A percentile compares a stretch with the other conserved stretches of the same genome.
These are phyloP conservation scores for Penicillium brevicompactum DNA, from an alignment of 2,329 filamentous ascomycete species.

Conservation along the genomic window DNA sequence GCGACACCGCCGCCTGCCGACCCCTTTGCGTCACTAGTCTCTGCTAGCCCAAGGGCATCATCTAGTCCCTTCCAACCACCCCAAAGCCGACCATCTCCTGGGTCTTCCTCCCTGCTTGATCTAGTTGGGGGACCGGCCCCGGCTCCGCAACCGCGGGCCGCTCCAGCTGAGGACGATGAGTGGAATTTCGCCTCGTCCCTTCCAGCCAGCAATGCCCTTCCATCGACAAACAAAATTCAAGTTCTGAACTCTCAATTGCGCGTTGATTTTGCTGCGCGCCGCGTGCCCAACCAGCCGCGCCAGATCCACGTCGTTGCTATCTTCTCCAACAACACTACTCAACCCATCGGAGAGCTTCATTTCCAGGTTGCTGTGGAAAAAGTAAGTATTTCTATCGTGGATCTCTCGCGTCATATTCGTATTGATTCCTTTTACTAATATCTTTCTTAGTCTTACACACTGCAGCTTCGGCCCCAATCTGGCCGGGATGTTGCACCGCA, in stretches of 20 bases:
- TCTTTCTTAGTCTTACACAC: conserved; percentile 44
- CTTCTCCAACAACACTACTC: conserved; percentile 79
- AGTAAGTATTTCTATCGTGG: conserved; percentile 52
- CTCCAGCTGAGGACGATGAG: conserved; percentile 73
- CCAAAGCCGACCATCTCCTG: conserved; percentile 20
- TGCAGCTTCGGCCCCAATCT: conserved; percentile 82
- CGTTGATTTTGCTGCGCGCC: conserved; percentile 73
- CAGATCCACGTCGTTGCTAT: conserved; percentile 70
- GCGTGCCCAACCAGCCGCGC: conserved; percentile 53
- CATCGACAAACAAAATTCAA: conserved; percentile 63
- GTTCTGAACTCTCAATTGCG: conserved; percentile 72
- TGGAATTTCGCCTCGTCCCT: conserved; percentile 92
- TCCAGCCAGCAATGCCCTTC: conserved; percentile 60
- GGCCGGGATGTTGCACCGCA: conserved; percentile 72
- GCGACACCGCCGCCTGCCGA: conserved; percentile 51
- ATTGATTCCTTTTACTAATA: not conserved
- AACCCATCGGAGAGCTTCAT: conserved; percentile 75
- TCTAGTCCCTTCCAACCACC: conserved; percentile 40
- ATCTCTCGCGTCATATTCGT: not conserved
- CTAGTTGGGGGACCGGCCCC: conserved; percentile 27
- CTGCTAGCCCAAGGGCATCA: conserved; percentile 52
- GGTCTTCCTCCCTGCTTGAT: conserved; percentile 38
- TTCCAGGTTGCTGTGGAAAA: conserved; percentile 94
- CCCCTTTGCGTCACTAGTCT: conserved; percentile 63
- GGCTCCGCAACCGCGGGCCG: conserved; percentile 32